phyloP scores from a whole-genome alignment of 805 yeast genomes.

The Candida pseudofarinosa region DNA sequence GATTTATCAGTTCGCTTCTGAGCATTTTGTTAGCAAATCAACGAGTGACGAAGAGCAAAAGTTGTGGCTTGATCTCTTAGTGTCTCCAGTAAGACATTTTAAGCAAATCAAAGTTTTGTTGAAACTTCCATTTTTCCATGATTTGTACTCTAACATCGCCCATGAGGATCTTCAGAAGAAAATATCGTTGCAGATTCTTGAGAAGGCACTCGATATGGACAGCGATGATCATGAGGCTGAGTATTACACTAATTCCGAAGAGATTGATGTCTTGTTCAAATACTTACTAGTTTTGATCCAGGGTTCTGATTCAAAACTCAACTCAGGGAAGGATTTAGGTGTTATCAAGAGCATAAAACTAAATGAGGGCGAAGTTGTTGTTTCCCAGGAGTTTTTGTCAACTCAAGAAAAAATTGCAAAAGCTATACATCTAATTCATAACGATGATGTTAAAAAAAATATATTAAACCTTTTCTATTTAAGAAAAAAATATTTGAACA shows the following conservation, averaged over 20 bases:
- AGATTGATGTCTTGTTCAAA: constrained; percentile 57
- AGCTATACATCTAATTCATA: constrained; percentile 59
- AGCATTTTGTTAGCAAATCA: constrained; percentile 23
- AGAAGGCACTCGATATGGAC: constrained; percentile 43
- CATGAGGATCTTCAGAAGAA: constrained; percentile 48
- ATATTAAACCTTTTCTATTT: constrained; percentile 32
- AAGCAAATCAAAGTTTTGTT: constrained; percentile 37
- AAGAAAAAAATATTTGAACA: constrained; percentile 43
- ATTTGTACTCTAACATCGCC: constrained; percentile 50
- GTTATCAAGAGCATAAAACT: constrained; percentile 28
- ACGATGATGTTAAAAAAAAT: constrained; percentile 25
- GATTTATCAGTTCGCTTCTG: constrained; percentile 55
- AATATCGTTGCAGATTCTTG: constrained; percentile 59
- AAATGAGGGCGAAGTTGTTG: constrained; percentile 22
- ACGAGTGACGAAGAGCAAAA: constrained; percentile 20
- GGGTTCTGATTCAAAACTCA: constrained; percentile 23
- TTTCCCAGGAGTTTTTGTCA: constrained; percentile 35
- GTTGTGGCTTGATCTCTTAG: constrained; percentile 43
- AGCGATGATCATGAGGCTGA: constrained; percentile 21
- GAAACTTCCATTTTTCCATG: constrained; percentile 46
- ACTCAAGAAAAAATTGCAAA: constrained; percentile 66
- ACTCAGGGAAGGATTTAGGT: constrained; percentile 39
- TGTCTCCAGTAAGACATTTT: constrained; percentile 47
- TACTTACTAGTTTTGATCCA: constrained; percentile 54
- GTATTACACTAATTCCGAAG: constrained; percentile 32